These are phyloP conservation scores for Saccharomycopsis malanga DNA, from an alignment of 805 yeast genomes.

Conservation along the genomic window DNA sequence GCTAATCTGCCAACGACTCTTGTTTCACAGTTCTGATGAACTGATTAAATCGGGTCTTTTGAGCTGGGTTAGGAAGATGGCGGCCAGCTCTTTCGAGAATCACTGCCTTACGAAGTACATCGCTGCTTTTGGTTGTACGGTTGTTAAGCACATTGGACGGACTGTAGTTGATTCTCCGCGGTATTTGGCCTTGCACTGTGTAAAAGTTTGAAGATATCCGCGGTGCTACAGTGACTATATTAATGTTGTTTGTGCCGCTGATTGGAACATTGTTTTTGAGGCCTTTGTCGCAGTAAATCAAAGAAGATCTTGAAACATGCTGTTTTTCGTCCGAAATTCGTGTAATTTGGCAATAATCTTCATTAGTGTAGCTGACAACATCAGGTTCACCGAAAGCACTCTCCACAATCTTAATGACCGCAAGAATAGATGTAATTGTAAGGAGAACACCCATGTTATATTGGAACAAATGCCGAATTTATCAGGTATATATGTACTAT, in stretches of 20 bases:
- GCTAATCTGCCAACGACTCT: background rate
- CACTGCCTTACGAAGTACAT: conserved; percentile 15
- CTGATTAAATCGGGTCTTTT: background rate
- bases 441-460: conserved; percentile 16
- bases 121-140: conserved; percentile 4
- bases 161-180: too few species aligned
- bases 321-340: background rate
- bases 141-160: conserved; percentile 11
- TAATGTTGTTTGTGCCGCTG: background rate
- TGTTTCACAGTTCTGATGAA: conserved; percentile 8
- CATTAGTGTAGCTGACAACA: background rate
- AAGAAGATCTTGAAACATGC: background rate
- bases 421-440: conserved; percentile 13
- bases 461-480: too few species aligned
- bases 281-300: background rate
- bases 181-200: too few species aligned
- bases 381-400: conserved; percentile 13
- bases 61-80: background rate
- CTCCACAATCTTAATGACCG: conserved; percentile 15
- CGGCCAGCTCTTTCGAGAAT: conserved; percentile 15
- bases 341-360: conserved; percentile 4
- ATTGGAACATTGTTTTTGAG: background rate
- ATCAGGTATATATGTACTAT: too few species aligned
- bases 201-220: too few species aligned
- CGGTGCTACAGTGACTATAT: too few species aligned